Base-by-base conservation (phyloP, 805 yeast genomes). In the Cyberlindnera euphorbiiphila region DNA sequence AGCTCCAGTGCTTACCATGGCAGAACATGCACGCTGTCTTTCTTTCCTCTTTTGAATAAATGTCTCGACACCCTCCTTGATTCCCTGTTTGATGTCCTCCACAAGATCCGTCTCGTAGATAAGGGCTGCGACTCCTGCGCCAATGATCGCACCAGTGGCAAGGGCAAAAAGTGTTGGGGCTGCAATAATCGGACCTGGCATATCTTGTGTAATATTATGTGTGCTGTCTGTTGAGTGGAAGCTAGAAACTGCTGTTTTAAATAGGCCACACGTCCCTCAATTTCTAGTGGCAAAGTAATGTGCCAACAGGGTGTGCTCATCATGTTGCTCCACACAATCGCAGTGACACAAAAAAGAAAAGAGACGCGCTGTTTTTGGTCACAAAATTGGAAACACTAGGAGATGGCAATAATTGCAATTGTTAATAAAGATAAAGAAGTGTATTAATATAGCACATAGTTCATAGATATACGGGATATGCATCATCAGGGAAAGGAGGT, bases 71-170 rank as follows among this genome's bases (percentile, higher is more conserved):
- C 37, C 35, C 22, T 27, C 28, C 28, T 36, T 26, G 26, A 40
- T 15, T 2, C 33, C 35, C 34, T 24, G 23, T 40, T 29, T 40
- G 24, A 34, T 23, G 25, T 29, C 45, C 25, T 34, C 43, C 20
- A 26, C 10, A 24, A 41, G 35, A 10, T 36, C 44, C 7, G 34
- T 25, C 34, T 41, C 38, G 33, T 33, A 41, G 18, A 41, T 19
- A 5, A 36, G 13, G 9, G 32, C 28, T 2, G 45, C 43, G 8
- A 36, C 29, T 2, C 42, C 43, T 4, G 31, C 41, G 7, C 46
- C 49, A 11, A 42, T 13, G 16, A 38, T 20, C 24, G 36, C 37
- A 7, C 45, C 45, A 6, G 43, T 23, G 10, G 38, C 38, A 5
- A 38, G 18, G 16, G 35, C 38, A 15, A 41, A 21, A 26, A 36